Evolutionary conservation across 352 stramenopile species (phyloP), one percentile per base, ranked within the genome.

Genomic region (Pilasporangium apinafurcum): DNA sequence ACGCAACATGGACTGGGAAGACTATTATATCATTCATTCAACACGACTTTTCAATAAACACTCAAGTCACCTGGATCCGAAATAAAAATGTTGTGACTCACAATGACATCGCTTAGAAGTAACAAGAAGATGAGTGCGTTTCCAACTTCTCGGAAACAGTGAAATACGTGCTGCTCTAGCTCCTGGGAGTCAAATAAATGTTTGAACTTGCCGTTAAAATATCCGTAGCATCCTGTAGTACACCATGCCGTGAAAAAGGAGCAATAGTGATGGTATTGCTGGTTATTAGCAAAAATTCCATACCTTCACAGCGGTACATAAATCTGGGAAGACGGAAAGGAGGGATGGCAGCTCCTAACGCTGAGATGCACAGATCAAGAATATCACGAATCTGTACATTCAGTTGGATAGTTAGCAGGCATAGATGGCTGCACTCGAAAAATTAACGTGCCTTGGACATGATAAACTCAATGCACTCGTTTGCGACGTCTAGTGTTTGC

Each of bases 201-300:
- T 33, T 86, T 77, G 40, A 90, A 86, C 22, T 92, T 87, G 35
- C 74, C 70, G 32, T 94, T 74, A 43, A 94, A 91, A 47, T 83
- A 91, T 5, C 78, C 80, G 30, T 71, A 92, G 29, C 71, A 87
- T 1, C 74, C 78, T 68, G 41, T 43, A 31, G 45, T 49, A 36
- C 48, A 17, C 26, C 37, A 61, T 37, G 12, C 12, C 22, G 17
- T 8, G 12, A 47, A 18, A n/a, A n/a, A n/a, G n/a, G n/a, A n/a
- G n/a, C n/a, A n/a, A n/a, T n/a, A n/a, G n/a, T n/a, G n/a, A n/a
- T n/a, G n/a, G n/a, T n/a, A n/a, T n/a, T n/a, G n/a, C n/a, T n/a
- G n/a, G n/a, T 9, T 25, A 4, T 27, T 3, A 5, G 5, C 13
- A 6, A 29, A 0, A 25, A 25, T 13, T 10, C 16, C 36, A 10